phyloP scores from a whole-genome alignment of 176 grass and related monocot genomes.

The Oryza australiensis region DNA sequence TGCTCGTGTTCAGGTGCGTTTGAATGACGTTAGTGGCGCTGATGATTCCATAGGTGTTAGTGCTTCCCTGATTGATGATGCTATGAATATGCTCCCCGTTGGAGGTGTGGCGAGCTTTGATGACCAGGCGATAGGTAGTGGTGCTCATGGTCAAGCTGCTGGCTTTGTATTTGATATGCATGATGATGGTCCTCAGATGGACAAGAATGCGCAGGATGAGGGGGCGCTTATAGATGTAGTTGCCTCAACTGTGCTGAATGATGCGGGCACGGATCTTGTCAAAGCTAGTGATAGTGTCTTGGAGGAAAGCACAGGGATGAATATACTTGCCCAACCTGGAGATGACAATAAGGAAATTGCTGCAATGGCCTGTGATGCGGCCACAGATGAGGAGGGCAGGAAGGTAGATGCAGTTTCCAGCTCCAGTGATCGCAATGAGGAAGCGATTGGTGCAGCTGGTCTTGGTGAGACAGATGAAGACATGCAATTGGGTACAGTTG shows the following conservation, averaged over 20 bases:
- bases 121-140: slow-evolving; percentile 18
- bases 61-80: slow-evolving; percentile 15
- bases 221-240: slow-evolving; percentile 12
- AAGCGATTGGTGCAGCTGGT: neutral
- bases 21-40: neutral
- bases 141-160: neutral
- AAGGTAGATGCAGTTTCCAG: slow-evolving; percentile 11
- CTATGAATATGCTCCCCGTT: neutral
- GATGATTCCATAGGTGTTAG: slow-evolving; percentile 12
- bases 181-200: slow-evolving; percentile 13
- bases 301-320: neutral
- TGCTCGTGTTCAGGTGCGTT: neutral
- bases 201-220: slow-evolving; percentile 34
- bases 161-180: slow-evolving; percentile 6
- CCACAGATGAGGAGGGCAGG: neutral
- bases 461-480: slow-evolving; percentile 7
- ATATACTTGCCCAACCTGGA: slow-evolving; percentile 14
- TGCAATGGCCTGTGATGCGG: neutral
- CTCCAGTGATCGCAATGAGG: neutral
- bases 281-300: slow-evolving; percentile 18
- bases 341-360: neutral
- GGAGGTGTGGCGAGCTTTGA: neutral
- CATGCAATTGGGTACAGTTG: slow-evolving; percentile 29
- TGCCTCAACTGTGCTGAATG: neutral
- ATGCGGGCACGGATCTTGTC: neutral